phyloP scores from a whole-genome alignment of 164 flowering plant species.

The Echeveria elegans region DNA sequence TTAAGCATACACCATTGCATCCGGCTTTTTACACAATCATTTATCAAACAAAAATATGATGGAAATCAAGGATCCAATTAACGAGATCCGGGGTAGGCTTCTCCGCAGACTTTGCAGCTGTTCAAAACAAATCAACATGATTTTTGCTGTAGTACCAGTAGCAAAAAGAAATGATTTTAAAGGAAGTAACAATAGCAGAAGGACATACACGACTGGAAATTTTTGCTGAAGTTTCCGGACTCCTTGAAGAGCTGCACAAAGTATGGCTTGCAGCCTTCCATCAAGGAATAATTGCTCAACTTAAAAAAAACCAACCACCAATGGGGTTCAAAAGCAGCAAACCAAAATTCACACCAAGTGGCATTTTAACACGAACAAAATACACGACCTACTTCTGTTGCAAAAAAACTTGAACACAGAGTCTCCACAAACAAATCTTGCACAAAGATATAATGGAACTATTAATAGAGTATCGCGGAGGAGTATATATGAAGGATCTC shows the following conservation, averaged over 20 bases:
- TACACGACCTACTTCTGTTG: no score
- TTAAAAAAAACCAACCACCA: slow-evolving; percentile 1
- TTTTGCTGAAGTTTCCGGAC: slow-evolving; percentile 62
- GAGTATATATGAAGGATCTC: no score
- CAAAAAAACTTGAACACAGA: no score
- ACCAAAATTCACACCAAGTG: no score
- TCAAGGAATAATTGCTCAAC: slow-evolving; percentile 62
- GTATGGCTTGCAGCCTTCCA: slow-evolving; percentile 70
- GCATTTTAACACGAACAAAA: no score
- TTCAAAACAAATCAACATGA: not conserved
- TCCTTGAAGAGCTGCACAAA: slow-evolving; percentile 73
- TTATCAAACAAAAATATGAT: not conserved
- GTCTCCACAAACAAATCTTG: no score
- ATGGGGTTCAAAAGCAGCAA: no score
- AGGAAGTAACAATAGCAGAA: not conserved
- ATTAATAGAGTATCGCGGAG: no score
- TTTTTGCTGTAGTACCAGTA: no score
- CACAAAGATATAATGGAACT: no score
- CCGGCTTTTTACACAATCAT: not conserved
- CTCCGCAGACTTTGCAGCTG: not conserved
- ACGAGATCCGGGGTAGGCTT: not conserved
- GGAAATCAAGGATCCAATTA: not conserved
- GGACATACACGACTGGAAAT: slow-evolving; percentile 23
- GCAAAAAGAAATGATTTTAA: not conserved
- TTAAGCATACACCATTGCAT: not conserved